Conservation (phyloP, 768 basidiomycete genomes). For the Crucibulum laeve region DNA sequence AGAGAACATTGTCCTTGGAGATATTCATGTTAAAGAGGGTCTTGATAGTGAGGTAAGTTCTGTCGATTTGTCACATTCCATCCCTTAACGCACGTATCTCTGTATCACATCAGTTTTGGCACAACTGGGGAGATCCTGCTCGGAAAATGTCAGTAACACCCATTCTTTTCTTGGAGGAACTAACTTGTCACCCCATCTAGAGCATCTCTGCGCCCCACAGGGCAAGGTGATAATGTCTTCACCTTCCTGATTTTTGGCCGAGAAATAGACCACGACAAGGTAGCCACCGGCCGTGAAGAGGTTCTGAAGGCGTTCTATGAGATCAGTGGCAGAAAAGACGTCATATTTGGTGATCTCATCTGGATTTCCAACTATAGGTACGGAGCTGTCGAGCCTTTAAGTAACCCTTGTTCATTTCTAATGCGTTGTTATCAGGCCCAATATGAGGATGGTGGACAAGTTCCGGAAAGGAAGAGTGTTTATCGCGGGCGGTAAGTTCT, state of each 20-base stretch:
- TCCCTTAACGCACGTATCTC: background rate
- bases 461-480: slow-evolving; percentile 9
- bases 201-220: no score
- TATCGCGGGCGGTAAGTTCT: slow-evolving; percentile 15
- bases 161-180: no score
- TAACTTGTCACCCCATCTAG: no score
- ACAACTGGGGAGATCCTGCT: slow-evolving; percentile 40
- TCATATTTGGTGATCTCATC: slow-evolving; percentile 17
- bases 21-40: slow-evolving; percentile 37
- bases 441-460: slow-evolving; percentile 13
- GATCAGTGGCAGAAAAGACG: no score
- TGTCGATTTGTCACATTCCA: slow-evolving; percentile 9
- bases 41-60: slow-evolving; percentile 29
- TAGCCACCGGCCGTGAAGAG: no score
- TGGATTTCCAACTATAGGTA: slow-evolving; percentile 25
- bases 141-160: slow-evolving; percentile 28
- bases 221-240: no score
- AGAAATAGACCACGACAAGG: no score
- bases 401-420: slow-evolving; percentile 1
- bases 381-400: background rate
- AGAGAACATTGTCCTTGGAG: slow-evolving; percentile 32
- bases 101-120: slow-evolving; percentile 31
- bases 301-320: no score
- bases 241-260: no score
- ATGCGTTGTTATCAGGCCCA: slow-evolving; percentile 6